Percentiles rank a stretch among this genome's conserved stretches.
Conservation (phyloP, 2,329 filamentous ascomycete genomes). For the Cladosporium sp. region DNA sequence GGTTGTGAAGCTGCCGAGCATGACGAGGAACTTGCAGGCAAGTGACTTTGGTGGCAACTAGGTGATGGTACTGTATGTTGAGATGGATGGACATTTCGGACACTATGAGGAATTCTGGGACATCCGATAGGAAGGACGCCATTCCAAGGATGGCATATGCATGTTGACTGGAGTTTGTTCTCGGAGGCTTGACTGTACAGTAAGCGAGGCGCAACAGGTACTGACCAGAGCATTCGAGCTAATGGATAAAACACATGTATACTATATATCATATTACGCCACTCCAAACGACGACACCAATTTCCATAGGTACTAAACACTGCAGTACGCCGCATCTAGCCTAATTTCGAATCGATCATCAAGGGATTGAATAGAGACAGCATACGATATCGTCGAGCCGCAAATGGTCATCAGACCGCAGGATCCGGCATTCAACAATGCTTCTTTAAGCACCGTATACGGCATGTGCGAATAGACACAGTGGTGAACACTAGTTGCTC, state of each 20-base stretch:
- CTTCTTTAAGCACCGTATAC: too few species aligned
- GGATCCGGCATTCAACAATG: too few species aligned
- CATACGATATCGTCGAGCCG: too few species aligned
- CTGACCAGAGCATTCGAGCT: background rate
- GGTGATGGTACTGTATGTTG: background rate
- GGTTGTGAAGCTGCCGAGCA: slow-evolving; percentile 77
- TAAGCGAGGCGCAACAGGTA: slow-evolving; percentile 7
- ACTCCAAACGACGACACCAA: slow-evolving; percentile 1
- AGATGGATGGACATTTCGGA: background rate
- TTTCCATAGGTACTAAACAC: background rate
- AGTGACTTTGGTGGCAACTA: slow-evolving; percentile 68
- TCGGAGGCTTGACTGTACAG: slow-evolving; percentile 8
- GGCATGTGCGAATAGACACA: too few species aligned
- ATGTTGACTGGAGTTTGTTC: background rate
- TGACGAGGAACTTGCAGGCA: slow-evolving; percentile 94
- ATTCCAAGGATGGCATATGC: background rate
- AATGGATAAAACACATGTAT: background rate
- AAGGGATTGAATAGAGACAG: too few species aligned
- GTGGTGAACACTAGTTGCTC: too few species aligned
- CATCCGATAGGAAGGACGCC: too few species aligned
- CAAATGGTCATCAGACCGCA: too few species aligned
- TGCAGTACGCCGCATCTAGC: background rate
- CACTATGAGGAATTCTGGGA: too few species aligned
- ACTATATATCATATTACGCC: slow-evolving; percentile 11
- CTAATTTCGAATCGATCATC: too few species aligned